Percentiles rank a stretch among this genome's conserved stretches.
These are phyloP conservation scores for Dittrichia graveolens DNA, from an alignment of 129 eudicot genomes.

Conservation along the genomic window DNA sequence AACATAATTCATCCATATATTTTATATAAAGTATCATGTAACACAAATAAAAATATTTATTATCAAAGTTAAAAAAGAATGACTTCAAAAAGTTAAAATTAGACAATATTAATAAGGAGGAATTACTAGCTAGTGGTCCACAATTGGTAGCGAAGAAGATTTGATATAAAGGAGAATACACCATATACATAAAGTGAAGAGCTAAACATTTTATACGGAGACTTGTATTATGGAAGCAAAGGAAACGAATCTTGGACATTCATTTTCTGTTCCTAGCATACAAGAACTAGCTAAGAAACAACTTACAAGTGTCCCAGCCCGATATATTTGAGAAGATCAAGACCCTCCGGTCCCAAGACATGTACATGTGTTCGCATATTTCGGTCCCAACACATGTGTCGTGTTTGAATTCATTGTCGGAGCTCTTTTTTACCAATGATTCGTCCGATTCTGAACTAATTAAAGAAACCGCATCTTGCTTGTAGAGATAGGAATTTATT, in stretches of 20 bases:
- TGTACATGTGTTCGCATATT: too few species aligned
- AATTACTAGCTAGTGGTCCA: too few species aligned
- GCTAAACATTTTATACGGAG: too few species aligned
- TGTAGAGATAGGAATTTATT: slow-evolving; percentile 6
- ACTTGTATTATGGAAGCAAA: slow-evolving; percentile 13
- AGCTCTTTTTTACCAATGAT: not conserved
- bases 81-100: too few species aligned
- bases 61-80: too few species aligned
- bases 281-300: slow-evolving; percentile 26
- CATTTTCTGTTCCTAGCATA: slow-evolving; percentile 26
- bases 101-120: too few species aligned
- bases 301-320: not conserved
- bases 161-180: too few species aligned
- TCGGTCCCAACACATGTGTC: not conserved
- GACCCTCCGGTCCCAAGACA: not conserved
- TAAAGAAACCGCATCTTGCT: slow-evolving; percentile 9
- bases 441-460: not conserved
- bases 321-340: slow-evolving; percentile 3
- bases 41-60: too few species aligned
- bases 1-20: too few species aligned
- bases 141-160: too few species aligned
- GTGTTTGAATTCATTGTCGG: not conserved
- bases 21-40: too few species aligned
- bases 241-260: not conserved
- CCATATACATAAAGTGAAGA: too few species aligned